phyloP scores from a whole-genome alignment of 2,329 filamentous ascomycete species.

The Didymella lethalis region DNA sequence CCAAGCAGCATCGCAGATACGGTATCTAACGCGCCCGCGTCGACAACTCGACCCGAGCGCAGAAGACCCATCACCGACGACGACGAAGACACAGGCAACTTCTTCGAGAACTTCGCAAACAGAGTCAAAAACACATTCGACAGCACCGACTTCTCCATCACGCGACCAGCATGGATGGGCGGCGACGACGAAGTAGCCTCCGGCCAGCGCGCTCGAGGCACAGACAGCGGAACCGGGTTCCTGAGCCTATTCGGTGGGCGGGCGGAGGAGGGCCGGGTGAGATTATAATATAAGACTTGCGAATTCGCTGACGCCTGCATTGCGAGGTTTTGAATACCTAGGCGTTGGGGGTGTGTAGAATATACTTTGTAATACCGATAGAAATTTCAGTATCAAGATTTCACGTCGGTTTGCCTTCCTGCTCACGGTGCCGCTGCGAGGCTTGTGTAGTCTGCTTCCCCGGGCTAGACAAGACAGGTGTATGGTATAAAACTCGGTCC shows the following conservation, averaged over 20 bases:
- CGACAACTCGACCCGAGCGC: constrained; percentile 25
- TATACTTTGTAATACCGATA: neutral
- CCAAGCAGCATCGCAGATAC: constrained; percentile 21
- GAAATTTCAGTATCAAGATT: neutral
- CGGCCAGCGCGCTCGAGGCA: constrained; percentile 19
- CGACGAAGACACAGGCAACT: constrained; percentile 75
- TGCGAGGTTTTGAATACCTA: neutral
- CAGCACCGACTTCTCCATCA: constrained; percentile 60
- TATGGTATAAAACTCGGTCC: too few species aligned
- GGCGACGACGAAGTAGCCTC: constrained; percentile 51
- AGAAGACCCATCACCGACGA: constrained; percentile 54
- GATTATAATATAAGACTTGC: constrained; percentile 27
- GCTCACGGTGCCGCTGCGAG: too few species aligned
- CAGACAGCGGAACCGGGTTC: constrained; percentile 30
- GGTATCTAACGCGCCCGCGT: neutral
- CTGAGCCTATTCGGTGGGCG: constrained; percentile 47
- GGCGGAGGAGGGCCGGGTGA: constrained; percentile 44
- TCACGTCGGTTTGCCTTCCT: too few species aligned
- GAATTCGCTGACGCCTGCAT: neutral
- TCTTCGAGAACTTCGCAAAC: constrained; percentile 84
- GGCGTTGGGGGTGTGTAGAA: neutral
- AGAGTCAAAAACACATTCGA: constrained; percentile 93
- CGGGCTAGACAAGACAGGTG: too few species aligned
- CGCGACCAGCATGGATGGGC: constrained; percentile 83
- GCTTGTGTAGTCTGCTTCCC: too few species aligned